Base-by-base conservation (phyloP, 306 rosid species). In the Cucurbita maxima region DNA sequence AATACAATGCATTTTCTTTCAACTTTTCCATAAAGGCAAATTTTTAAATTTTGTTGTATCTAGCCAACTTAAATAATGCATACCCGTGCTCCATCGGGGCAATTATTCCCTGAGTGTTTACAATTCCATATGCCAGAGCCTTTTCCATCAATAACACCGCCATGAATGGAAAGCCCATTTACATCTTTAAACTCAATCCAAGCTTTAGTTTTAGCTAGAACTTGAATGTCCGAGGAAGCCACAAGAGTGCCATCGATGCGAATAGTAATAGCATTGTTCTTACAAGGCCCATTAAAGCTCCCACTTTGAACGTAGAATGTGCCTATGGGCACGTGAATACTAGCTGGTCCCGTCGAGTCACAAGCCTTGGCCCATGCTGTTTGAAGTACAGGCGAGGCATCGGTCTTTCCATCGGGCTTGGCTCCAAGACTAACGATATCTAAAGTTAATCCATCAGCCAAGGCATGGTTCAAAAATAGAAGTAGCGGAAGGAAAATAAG, bases 121-220 rank as follows among this genome's bases (percentile, higher is more conserved):
- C 87, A 83, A 52, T 52, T 79, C 89, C 92, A 88, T 36, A 88
- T 66, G 12, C 34, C 67, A 15, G 51, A 61, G 22, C 92, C 92
- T 79, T 80, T 81, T 1, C 80, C 92, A 51, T 87, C 89, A 45
- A 85, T 81, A 34, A 59, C 34, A 7, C 87, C 91, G 0, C 85
- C 89, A 12, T 69, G 61, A 30, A 86, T 22, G 25, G 84, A 73
- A 76, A 86, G 76, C 2, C 87, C 86, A 44, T 81, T 57, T 19
- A 86, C 81, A 5, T 64, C 50, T 5, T 47, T 41, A 51, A 87
- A 84, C n/a, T 57, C 1, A 12, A 84, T 59, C 91, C 87, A 87
- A 47, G 72, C 63, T n/a, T 9, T 80, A 10, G 38, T 18, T 30
- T 84, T 73, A 43, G 87, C 88, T 40, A 81, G 58, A 71, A 75